These are phyloP conservation scores for Pueraria montana DNA, from an alignment of 306 rosid genomes.

Conservation along the genomic window DNA sequence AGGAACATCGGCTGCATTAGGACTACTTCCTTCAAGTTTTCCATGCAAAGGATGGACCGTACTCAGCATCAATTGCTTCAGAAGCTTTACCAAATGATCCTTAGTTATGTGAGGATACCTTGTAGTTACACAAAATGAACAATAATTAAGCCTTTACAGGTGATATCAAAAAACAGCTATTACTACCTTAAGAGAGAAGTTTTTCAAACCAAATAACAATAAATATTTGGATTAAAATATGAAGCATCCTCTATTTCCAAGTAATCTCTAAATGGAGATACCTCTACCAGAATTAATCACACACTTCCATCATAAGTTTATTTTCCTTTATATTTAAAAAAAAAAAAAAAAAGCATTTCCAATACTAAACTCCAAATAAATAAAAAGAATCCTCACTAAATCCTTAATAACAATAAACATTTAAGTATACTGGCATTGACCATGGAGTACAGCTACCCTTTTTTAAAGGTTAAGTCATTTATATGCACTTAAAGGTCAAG, in stretches of 20 bases:
- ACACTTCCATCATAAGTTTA: conserved; percentile 6
- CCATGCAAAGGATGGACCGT: conserved; percentile 62
- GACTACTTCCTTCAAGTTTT: conserved; percentile 63
- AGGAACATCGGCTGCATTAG: conserved; percentile 91
- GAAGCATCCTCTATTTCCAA: conserved; percentile 30
- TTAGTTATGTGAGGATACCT: conserved; percentile 88
- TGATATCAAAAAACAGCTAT: conserved; percentile 29
- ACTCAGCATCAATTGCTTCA: conserved; percentile 74
- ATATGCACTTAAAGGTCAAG: background rate
- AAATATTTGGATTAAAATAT: conserved; percentile 27
- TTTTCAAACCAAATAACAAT: conserved; percentile 31
- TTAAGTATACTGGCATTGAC: conserved; percentile 25
- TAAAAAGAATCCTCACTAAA: background rate
- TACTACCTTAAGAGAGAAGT: conserved; percentile 5
- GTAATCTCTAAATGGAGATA: conserved; percentile 23
- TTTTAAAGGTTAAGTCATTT: conserved; percentile 15
- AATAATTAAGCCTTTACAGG: conserved; percentile 36
- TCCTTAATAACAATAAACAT: conserved; percentile 28
- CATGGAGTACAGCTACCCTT: conserved; percentile 21
- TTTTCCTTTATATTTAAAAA: background rate
- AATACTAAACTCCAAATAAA: conserved; percentile 23
- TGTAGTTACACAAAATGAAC: conserved; percentile 49
- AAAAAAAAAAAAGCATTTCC: background rate
- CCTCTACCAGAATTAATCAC: conserved; percentile 20
- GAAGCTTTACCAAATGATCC: conserved; percentile 88